Conservation (phyloP, 345 rosid genomes). For the Fremontodendron californicum region DNA sequence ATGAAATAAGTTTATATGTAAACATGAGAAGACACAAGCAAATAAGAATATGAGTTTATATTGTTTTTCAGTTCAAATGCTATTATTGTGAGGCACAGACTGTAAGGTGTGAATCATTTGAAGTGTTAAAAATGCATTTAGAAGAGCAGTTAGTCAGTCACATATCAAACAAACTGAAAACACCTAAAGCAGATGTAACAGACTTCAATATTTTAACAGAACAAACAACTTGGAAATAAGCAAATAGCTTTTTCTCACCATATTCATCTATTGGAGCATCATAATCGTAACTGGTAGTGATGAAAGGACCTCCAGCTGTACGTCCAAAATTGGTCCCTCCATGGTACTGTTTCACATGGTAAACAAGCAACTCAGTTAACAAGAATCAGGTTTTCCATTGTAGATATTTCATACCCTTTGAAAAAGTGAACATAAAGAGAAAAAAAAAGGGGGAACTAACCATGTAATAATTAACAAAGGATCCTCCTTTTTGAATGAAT, state of each 20-base stretch:
- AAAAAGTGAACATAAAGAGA: not conserved
- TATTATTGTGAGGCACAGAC: not conserved
- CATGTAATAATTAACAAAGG: slow-evolving; percentile 95
- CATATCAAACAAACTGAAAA: not conserved
- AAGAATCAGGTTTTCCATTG: not conserved
- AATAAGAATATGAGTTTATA: not conserved
- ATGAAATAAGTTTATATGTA: not conserved
- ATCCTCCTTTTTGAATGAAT: slow-evolving; percentile 96
- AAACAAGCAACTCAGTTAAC: slow-evolving; percentile 13
- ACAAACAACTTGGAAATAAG: not conserved
- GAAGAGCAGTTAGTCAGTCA: not conserved
- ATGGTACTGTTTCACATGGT: slow-evolving; percentile 63
- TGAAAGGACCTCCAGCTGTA: slow-evolving; percentile 97
- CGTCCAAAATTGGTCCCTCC: slow-evolving; percentile 99
- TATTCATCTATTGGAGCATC: slow-evolving; percentile 98
- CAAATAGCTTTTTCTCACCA: slow-evolving; percentile 45
- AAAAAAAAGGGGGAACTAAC: slow-evolving; percentile 28
- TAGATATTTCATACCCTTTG: not conserved
- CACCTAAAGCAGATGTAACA: not conserved
- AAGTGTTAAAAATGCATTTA: not conserved
- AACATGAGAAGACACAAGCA: not conserved
- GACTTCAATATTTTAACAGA: not conserved
- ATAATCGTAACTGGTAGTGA: slow-evolving; percentile 95
- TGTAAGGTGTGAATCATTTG: not conserved
- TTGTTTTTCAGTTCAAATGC: not conserved